Percentiles rank a stretch among this genome's conserved stretches.
Conservation (phyloP, 2,329 filamentous ascomycete genomes). For the Fusarium redolens region DNA sequence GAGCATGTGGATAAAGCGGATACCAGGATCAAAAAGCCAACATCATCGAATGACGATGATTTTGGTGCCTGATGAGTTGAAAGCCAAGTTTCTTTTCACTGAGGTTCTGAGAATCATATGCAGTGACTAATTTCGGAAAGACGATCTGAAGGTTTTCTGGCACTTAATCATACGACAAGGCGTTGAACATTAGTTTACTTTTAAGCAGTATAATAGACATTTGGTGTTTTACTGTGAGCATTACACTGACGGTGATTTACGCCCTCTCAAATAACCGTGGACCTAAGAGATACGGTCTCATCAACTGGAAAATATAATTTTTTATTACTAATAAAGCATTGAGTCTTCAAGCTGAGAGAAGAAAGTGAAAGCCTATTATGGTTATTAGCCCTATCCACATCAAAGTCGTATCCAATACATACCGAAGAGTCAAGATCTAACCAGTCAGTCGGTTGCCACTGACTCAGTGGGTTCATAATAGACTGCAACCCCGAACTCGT, state of each 20-base stretch:
- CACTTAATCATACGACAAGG: no score
- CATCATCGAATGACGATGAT: rapidly evolving
- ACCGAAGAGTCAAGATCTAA: conserved; percentile 20
- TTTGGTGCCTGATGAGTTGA: not conserved
- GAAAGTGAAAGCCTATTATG: conserved; percentile 3
- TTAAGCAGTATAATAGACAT: no score
- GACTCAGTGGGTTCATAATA: conserved; percentile 2
- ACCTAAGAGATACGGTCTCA: not conserved
- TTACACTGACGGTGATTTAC: no score
- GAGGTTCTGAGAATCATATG: no score
- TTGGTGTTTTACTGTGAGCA: no score
- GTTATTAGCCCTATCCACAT: rapidly evolving
- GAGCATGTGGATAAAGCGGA: not conserved
- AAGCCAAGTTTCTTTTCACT: no score
- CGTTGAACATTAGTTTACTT: no score
- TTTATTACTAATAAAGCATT: not conserved
- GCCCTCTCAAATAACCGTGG: no score
- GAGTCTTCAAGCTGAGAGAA: conserved; percentile 19
- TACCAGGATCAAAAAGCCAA: rapidly evolving
- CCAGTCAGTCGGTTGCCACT: conserved; percentile 30
- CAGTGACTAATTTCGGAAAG: not conserved
- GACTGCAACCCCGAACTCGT: not conserved
- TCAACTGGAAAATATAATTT: rapidly evolving
- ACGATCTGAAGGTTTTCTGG: no score
- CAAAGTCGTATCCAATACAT: rapidly evolving